A percentile compares a stretch with the other conserved stretches of the same genome.
These are phyloP conservation scores for Hemisphaericaspora xylanilytica DNA, from an alignment of 1,139 yeast species.

Conservation along the genomic window DNA sequence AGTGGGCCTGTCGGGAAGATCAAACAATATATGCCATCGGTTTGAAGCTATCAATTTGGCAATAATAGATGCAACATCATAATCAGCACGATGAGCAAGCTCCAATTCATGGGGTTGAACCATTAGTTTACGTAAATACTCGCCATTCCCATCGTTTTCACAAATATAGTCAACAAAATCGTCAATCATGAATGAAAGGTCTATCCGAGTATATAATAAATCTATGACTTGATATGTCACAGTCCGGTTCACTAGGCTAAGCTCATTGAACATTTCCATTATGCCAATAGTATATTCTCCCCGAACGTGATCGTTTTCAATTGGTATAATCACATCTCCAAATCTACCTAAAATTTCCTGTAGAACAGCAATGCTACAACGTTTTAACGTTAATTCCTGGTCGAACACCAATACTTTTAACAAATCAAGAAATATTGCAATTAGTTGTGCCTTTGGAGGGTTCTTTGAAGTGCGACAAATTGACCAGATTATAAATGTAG, in stretches of 20 bases:
- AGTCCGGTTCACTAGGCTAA: constrained; percentile 6
- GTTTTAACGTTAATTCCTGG: constrained; percentile 65
- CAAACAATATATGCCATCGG: constrained; percentile 11
- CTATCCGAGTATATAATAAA: constrained; percentile 9
- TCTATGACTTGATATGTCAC: constrained; percentile 11
- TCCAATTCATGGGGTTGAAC: constrained; percentile 8
- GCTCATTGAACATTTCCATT: constrained; percentile 48
- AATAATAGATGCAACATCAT: constrained; percentile 70
- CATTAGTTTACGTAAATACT: constrained; percentile 12
- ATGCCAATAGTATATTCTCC: constrained; percentile 46
- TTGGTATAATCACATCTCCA: constrained; percentile 31
- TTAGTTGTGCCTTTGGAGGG: constrained; percentile 11
- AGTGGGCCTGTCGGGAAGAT: constrained; percentile 5
- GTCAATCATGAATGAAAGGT: constrained; percentile 10
- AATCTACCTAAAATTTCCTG: constrained; percentile 85
- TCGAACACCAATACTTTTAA: constrained; percentile 64
- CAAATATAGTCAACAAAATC: constrained; percentile 9
- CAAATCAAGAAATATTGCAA: constrained; percentile 39
- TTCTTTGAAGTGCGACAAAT: constrained; percentile 27
- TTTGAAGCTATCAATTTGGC: constrained; percentile 4
- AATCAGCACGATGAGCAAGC: constrained; percentile 57
- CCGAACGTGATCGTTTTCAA: constrained; percentile 17
- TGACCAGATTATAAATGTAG: constrained; percentile 65
- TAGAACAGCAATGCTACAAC: constrained; percentile 83
- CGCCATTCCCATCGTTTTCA: constrained; percentile 8